Evolutionary conservation across 148 eudicot species (phyloP), one percentile per base, ranked within the genome.

Genomic region (Nyssa sinensis): DNA sequence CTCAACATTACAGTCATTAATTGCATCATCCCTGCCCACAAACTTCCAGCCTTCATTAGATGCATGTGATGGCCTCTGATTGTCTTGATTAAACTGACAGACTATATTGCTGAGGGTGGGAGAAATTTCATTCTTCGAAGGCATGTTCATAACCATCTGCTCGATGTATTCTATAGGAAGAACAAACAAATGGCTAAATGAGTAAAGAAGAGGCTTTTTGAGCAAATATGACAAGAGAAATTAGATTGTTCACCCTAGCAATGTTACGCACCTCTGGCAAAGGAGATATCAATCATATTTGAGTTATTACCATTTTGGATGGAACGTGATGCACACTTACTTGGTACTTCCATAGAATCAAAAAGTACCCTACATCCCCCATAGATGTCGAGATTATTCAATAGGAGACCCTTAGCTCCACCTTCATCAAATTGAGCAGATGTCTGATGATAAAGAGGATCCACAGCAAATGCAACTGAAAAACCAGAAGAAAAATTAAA

Each of bases 381-480:
- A 75, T 87, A 91, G 25, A 91, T 87, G 69, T 93, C 96, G 67
- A 91, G 93, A 75, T 89, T 91, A 69, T 91, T 87, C 79, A 91
- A 70, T 64, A 91, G 81, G 41, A 91, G 80, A 80, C 96, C 96
- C 88, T 89, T 91, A 33, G 96, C 93, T 64, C 96, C 96, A 59
- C 96, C 96, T 80, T 91, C 96, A 80, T 91, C 96, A 83, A 89
- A 91, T 78, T 91, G 96, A 8, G 96, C 93, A 30, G 96, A 85
- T 64, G 93, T 91, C 77, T 91, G 93, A 76, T 87, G 93, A 73
- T 91, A 91, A 37, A 91, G 87, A 78, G 96, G 96, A 77, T 91
- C 96, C 63, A 91, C 93, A 24, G 88, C 91, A 84, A 91, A 91
- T 63, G 96, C 91, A 81, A 81, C 96, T 91, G 69, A 25, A 66